Conservation (phyloP, 306 rosid species). For the Begonia loranthoides region DNA sequence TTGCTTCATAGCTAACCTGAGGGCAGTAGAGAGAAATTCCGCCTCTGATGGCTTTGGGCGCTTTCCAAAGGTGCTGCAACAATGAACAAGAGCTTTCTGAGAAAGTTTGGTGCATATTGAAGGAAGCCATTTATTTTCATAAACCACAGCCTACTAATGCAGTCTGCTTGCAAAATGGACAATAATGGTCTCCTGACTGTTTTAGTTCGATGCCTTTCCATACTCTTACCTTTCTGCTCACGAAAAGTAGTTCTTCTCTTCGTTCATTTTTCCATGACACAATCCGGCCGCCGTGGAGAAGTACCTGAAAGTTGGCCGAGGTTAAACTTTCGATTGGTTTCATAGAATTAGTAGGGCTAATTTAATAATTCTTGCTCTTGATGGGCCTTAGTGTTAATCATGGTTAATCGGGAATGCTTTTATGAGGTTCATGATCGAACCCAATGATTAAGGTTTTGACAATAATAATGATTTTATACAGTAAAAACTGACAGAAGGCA, state of each 20-base stretch:
- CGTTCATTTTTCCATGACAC: slow-evolving; percentile 69
- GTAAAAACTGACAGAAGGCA: too few relatives aligned
- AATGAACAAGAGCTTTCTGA: not conserved
- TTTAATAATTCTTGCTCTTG: not conserved
- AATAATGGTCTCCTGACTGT: too few relatives aligned
- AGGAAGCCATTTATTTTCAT: too few relatives aligned
- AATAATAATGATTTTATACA: too few relatives aligned
- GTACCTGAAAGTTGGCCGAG: slow-evolving; percentile 34
- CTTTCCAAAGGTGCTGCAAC: slow-evolving; percentile 46
- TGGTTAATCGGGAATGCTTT: too few relatives aligned
- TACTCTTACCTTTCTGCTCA: slow-evolving; percentile 77
- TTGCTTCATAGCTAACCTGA: slow-evolving; percentile 21
- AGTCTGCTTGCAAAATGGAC: not conserved
- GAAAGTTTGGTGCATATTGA: too few relatives aligned
- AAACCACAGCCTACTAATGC: too few relatives aligned
- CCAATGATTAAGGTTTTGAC: too few relatives aligned
- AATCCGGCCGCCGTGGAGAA: slow-evolving; percentile 61
- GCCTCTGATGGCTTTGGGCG: slow-evolving; percentile 59
- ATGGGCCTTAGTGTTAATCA: too few relatives aligned
- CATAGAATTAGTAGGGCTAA: too few relatives aligned
- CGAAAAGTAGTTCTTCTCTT: slow-evolving; percentile 59
- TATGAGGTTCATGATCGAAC: too few relatives aligned
- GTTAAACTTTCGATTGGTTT: not conserved
- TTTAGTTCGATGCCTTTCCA: too few relatives aligned
- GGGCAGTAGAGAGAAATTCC: slow-evolving; percentile 59